Conservation (phyloP, 176 grass and related monocot genomes). For the Phoenix dactylifera region DNA sequence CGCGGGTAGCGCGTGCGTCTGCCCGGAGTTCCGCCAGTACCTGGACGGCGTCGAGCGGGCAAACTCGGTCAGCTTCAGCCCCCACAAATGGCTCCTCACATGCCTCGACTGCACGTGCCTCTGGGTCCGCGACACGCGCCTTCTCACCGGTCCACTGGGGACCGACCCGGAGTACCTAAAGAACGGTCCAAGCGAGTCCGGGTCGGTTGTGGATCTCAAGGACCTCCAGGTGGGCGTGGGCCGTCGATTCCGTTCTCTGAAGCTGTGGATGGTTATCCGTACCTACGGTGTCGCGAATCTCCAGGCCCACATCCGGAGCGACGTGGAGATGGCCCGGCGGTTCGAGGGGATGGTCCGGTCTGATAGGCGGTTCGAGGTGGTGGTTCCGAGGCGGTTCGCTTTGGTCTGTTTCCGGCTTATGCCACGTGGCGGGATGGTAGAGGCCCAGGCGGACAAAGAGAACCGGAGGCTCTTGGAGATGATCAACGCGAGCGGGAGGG, state of each 20-base stretch:
- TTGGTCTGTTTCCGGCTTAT: slow-evolving; percentile 41
- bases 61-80: slow-evolving; percentile 45
- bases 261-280: slow-evolving; percentile 50
- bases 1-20: slow-evolving; percentile 45
- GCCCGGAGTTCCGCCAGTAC: slow-evolving; percentile 47
- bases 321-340: slow-evolving; percentile 39
- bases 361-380: slow-evolving; percentile 37
- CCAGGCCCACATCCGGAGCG: slow-evolving; percentile 46
- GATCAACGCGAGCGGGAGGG: slow-evolving; percentile 23
- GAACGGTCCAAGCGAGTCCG: slow-evolving; percentile 47
- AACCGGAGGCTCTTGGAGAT: slow-evolving; percentile 33
- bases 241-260: slow-evolving; percentile 37
- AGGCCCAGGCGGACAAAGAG: slow-evolving; percentile 4
- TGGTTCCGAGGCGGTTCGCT: slow-evolving; percentile 13
- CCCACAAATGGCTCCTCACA: slow-evolving; percentile 39
- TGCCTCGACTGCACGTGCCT: slow-evolving; percentile 49
- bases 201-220: slow-evolving; percentile 33
- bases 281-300: slow-evolving; percentile 31
- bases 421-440: background rate
- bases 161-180: slow-evolving; percentile 48
- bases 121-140: slow-evolving; percentile 25
- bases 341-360: slow-evolving; percentile 32
- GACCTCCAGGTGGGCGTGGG: slow-evolving; percentile 50
- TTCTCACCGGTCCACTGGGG: slow-evolving; percentile 21
- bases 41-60: slow-evolving; percentile 33